phyloP scores from a whole-genome alignment of 176 grass and related monocot species.

The Triticum monococcum region DNA sequence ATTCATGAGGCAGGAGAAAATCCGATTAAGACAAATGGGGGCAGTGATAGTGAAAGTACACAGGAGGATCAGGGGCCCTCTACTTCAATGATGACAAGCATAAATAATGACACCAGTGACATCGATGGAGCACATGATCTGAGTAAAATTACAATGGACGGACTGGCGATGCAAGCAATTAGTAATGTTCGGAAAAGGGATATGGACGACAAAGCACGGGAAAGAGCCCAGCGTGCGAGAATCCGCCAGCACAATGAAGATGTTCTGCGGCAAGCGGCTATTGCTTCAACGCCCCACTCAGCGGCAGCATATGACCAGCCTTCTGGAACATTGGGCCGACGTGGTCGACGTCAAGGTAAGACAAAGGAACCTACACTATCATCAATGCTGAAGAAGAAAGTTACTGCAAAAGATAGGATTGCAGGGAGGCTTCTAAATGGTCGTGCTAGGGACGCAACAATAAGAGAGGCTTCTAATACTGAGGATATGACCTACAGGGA shows the following conservation, averaged over 20 bases:
- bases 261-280: constrained; percentile 67
- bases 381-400: constrained; percentile 94
- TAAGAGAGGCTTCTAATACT: constrained; percentile 42
- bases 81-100: constrained; percentile 17
- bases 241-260: constrained; percentile 84
- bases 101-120: constrained; percentile 3
- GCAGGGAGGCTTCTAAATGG: constrained; percentile 61
- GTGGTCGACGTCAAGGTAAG: constrained; percentile 28
- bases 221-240: constrained; percentile 59
- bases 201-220: constrained; percentile 50
- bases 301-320: constrained; percentile 55
- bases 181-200: constrained; percentile 71
- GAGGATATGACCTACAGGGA: constrained; percentile 73
- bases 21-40: constrained; percentile 19
- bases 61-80: not conserved
- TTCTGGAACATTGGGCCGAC: constrained; percentile 28
- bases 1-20: constrained; percentile 47
- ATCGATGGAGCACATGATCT: not conserved
- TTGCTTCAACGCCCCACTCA: constrained; percentile 79
- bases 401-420: constrained; percentile 83
- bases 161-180: constrained; percentile 57
- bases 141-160: constrained; percentile 43
- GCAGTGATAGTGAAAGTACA: constrained; percentile 17
- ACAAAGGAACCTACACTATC: constrained; percentile 67
- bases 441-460: constrained; percentile 45